These are phyloP conservation scores for Panellus pusillus DNA, from an alignment of 768 basidiomycete genomes.

Conservation along the genomic window DNA sequence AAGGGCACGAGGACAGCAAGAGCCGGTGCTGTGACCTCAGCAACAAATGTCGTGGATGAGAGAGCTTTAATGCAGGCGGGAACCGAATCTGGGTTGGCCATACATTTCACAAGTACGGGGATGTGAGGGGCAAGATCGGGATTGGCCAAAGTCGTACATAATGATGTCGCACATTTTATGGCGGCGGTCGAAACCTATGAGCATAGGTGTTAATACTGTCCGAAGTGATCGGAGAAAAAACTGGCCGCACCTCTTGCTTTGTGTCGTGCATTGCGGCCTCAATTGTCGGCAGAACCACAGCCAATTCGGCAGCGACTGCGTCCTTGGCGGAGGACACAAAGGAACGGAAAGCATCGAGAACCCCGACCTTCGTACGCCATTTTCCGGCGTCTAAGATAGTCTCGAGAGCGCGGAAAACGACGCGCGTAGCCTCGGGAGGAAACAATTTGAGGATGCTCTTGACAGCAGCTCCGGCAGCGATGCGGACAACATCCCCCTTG, in stretches of 20 bases:
- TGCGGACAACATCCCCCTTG: slow-evolving; percentile 89
- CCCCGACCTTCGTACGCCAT: slow-evolving; percentile 95
- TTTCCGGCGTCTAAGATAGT: slow-evolving; percentile 80
- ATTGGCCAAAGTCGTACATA: slow-evolving; percentile 91
- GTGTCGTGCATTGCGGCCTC: slow-evolving; percentile 96
- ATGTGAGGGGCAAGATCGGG: slow-evolving; percentile 91
- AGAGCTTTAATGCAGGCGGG: slow-evolving; percentile 93
- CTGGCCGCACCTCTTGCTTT: slow-evolving; percentile 77
- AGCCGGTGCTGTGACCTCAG: slow-evolving; percentile 95
- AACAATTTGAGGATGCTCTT: slow-evolving; percentile 83
- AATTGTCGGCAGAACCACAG: slow-evolving; percentile 77
- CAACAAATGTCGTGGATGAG: slow-evolving; percentile 93
- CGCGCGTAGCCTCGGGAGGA: slow-evolving; percentile 76
- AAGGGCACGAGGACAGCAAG: slow-evolving; percentile 94
- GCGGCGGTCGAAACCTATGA: slow-evolving; percentile 83
- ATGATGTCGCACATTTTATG: slow-evolving; percentile 82
- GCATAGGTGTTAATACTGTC: background rate
- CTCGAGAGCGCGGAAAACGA: slow-evolving; percentile 69
- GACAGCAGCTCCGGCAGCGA: slow-evolving; percentile 75
- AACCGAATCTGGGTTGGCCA: slow-evolving; percentile 87
- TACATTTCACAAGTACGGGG: slow-evolving; percentile 87
- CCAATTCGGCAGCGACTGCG: slow-evolving; percentile 82
- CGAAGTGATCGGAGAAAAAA: slow-evolving; percentile 4
- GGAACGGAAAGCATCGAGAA: slow-evolving; percentile 78
- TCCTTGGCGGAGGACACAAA: slow-evolving; percentile 71